A percentile compares a stretch with the other conserved stretches of the same genome.
Evolutionary conservation across 2,329 filamentous ascomycete species (phyloP).

Genomic region (Fusarium nygamai): DNA sequence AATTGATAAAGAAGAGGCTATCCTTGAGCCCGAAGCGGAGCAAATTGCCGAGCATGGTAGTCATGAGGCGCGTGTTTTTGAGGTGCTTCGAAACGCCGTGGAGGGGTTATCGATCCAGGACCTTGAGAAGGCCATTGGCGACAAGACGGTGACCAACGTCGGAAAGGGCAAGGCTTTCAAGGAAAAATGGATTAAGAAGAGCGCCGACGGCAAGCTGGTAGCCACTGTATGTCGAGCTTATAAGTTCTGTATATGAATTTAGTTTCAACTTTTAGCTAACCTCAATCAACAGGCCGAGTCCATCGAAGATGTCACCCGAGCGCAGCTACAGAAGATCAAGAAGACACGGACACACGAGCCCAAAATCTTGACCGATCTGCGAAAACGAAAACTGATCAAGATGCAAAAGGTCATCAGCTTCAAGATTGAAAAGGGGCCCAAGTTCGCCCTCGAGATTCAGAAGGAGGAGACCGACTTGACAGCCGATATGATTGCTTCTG

Average conservation of each 20-base stretch:
- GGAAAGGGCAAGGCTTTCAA: constrained; percentile 97
- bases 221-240: constrained; percentile 55
- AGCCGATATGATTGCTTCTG: constrained; percentile 87
- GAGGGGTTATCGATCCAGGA: constrained; percentile 86
- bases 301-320: constrained; percentile 81
- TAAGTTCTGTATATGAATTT: background rate
- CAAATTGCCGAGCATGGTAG: constrained; percentile 79
- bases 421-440: constrained; percentile 83
- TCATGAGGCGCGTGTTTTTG: constrained; percentile 85
- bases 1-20: constrained; percentile 79
- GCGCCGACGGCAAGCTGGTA: constrained; percentile 65
- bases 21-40: constrained; percentile 79
- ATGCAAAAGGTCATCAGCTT: constrained; percentile 88
- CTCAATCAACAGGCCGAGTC: constrained; percentile 64
- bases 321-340: constrained; percentile 79
- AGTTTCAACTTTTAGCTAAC: background rate
- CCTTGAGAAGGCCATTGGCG: constrained; percentile 74
- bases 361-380: constrained; percentile 82
- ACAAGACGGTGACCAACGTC: constrained; percentile 79
- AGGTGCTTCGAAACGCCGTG: constrained; percentile 74
- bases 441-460: constrained; percentile 87
- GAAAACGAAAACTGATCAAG: constrained; percentile 90
- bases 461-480: constrained; percentile 97
- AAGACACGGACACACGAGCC: constrained; percentile 76
- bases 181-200: constrained; percentile 75